Evolutionary conservation across 202 grass and related monocot genomes (phyloP), one percentile per base, ranked within the genome.

Genomic region (Brachypodium distachyon): DNA sequence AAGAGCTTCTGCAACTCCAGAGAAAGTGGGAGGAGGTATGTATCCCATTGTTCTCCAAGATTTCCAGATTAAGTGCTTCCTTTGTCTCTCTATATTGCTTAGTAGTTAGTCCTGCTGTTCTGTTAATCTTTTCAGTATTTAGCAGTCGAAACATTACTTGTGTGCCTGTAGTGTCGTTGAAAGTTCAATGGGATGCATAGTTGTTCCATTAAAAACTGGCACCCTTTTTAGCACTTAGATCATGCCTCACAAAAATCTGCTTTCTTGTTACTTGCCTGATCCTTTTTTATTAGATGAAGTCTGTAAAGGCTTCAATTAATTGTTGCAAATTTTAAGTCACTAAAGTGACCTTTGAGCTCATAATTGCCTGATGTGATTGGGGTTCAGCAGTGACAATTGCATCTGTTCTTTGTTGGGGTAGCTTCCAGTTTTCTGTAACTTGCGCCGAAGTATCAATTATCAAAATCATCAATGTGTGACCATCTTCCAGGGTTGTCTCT

Each of bases 1-100:
- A 89, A 82, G 90, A 89, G 63, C 93, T 97, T 51, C 74, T 91
- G 49, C 87, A 83, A 67, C 90, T 93, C 70, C 90, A 97, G 76
- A 89, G 53, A 85, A 91, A 89, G 77, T 93, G 85, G 88, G 88
- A 93, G 46, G 87, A 96, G 89, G 89, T 96, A 5, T 11, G 72
- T 23, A 46, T 58, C n/a, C 33, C 12, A 43, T 55, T 19, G 63
- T 40, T 33, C 31, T 55, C 57, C 14, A 46, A 57, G 52, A 37
- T 66, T 4, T 50, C 23, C 17, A 77, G 21, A 47, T 39, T 36
- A 19, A 13, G 11, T 10, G n/a, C n/a, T n/a, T n/a, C n/a, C n/a
- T n/a, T n/a, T n/a, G n/a, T n/a, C n/a, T n/a, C n/a, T 64, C 17
- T 9, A 6, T 68, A 68, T 69, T 83, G 14, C 61, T 56, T 46